phyloP scores from a whole-genome alignment of 2,329 filamentous ascomycete genomes.

The Nemania serpens region DNA sequence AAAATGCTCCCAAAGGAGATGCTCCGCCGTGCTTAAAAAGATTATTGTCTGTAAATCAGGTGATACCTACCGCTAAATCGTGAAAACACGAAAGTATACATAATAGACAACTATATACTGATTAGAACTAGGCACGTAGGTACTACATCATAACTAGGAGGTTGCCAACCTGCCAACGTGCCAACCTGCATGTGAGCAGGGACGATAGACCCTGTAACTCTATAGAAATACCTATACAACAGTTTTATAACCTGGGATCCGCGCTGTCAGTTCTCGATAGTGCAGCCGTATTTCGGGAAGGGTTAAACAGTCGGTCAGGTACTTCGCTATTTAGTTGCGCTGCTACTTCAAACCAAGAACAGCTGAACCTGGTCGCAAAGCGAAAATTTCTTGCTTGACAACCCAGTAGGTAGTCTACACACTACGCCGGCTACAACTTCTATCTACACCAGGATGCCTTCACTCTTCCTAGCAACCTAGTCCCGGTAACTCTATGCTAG shows the following conservation, averaged over 20 bases:
- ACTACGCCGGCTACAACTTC: too few species aligned
- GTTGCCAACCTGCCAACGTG: too few species aligned
- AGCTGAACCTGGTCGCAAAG: too few species aligned
- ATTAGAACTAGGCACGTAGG: too few species aligned
- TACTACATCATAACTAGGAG: not conserved
- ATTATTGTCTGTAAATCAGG: not conserved
- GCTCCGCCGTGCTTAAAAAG: not conserved
- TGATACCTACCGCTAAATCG: not conserved
- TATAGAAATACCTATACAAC: not conserved
- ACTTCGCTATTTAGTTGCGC: not conserved
- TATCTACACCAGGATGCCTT: not conserved
- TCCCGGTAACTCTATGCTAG: slow-evolving; percentile 2
- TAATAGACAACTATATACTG: too few species aligned
- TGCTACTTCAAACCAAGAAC: too few species aligned
- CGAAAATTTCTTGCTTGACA: slow-evolving; percentile 3
- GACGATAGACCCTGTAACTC: too few species aligned
- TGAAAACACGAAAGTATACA: too few species aligned
- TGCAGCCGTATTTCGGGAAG: slow-evolving; percentile 13
- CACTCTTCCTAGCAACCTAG: slow-evolving; percentile 5
- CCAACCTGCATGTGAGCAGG: too few species aligned
- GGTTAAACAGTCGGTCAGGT: slow-evolving; percentile 2
- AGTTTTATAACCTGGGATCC: slow-evolving; percentile 12
- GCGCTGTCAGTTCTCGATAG: slow-evolving; percentile 16
- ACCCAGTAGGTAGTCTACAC: too few species aligned
- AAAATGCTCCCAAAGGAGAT: not conserved